Percentiles rank a stretch among this genome's conserved stretches.
phyloP scores from a whole-genome alignment of 2,329 filamentous ascomycete genomes.

The Sporothrix pallida region DNA sequence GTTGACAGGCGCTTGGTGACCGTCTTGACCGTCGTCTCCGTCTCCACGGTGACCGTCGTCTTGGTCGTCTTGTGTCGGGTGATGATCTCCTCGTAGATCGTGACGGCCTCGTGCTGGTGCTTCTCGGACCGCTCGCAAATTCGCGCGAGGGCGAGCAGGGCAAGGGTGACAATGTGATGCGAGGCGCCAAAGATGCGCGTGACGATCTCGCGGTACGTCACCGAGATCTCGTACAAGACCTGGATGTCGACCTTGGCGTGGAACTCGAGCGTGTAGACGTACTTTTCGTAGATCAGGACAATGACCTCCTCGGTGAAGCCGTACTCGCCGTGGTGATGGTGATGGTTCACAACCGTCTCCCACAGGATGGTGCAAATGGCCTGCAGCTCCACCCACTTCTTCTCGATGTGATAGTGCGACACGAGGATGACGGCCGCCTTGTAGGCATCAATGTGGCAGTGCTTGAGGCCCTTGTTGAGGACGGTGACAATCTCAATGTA shows the following conservation, averaged over 20 bases:
- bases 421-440: slow-evolving; percentile 54
- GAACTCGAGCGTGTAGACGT: slow-evolving; percentile 54
- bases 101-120: slow-evolving; percentile 52
- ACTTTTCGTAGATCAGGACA: slow-evolving; percentile 54
- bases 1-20: slow-evolving; percentile 58
- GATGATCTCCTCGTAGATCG: slow-evolving; percentile 54
- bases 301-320: slow-evolving; percentile 51
- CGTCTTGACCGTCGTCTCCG: slow-evolving; percentile 49
- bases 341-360: slow-evolving; percentile 53
- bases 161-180: slow-evolving; percentile 43
- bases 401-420: slow-evolving; percentile 52
- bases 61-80: slow-evolving; percentile 47
- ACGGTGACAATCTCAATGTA: slow-evolving; percentile 48
- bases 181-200: slow-evolving; percentile 47
- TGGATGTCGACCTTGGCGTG: slow-evolving; percentile 52
- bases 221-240: slow-evolving; percentile 53
- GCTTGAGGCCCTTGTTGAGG: slow-evolving; percentile 45
- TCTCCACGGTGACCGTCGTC: slow-evolving; percentile 46
- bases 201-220: slow-evolving; percentile 56
- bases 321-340: slow-evolving; percentile 44
- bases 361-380: slow-evolving; percentile 54
- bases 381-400: slow-evolving; percentile 54
- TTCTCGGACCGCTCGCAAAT: slow-evolving; percentile 53
- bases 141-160: slow-evolving; percentile 50
- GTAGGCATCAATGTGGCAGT: slow-evolving; percentile 51